A percentile compares a stretch with the other conserved stretches of the same genome.
phyloP scores from a whole-genome alignment of 2,329 filamentous ascomycete species.

The Arthrobotrys megalospora region DNA sequence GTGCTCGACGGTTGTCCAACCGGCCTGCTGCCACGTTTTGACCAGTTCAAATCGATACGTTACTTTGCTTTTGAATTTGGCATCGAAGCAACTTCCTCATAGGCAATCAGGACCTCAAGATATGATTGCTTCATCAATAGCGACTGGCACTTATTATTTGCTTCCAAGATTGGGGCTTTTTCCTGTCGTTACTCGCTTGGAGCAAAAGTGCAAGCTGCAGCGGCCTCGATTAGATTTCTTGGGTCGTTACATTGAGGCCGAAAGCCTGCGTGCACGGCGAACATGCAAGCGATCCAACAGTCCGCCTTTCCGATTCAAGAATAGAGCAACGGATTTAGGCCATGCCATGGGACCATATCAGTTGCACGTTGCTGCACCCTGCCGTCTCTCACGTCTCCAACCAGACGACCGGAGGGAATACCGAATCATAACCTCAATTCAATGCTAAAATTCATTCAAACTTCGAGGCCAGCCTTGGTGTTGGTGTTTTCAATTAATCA shows the following conservation, averaged over 20 bases:
- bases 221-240: neutral
- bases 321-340: neutral
- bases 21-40: constrained; percentile 29
- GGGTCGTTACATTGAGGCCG: neutral
- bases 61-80: neutral
- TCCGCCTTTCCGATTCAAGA: constrained; percentile 9
- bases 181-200: too few relatives aligned
- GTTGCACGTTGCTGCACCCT: neutral
- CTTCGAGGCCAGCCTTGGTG: neutral
- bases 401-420: too few relatives aligned
- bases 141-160: too few relatives aligned
- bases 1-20: constrained; percentile 5
- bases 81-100: neutral
- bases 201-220: too few relatives aligned
- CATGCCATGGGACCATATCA: constrained; percentile 14
- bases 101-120: too few relatives aligned
- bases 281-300: neutral
- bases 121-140: too few relatives aligned
- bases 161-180: too few relatives aligned
- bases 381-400: neutral
- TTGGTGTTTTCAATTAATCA: neutral
- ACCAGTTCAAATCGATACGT: neutral
- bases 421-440: too few relatives aligned
- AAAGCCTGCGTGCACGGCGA: neutral
- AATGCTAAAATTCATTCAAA: too few relatives aligned